Evolutionary conservation across 768 basidiomycete genomes (phyloP).

Genomic region (Tephrocybe sp.): DNA sequence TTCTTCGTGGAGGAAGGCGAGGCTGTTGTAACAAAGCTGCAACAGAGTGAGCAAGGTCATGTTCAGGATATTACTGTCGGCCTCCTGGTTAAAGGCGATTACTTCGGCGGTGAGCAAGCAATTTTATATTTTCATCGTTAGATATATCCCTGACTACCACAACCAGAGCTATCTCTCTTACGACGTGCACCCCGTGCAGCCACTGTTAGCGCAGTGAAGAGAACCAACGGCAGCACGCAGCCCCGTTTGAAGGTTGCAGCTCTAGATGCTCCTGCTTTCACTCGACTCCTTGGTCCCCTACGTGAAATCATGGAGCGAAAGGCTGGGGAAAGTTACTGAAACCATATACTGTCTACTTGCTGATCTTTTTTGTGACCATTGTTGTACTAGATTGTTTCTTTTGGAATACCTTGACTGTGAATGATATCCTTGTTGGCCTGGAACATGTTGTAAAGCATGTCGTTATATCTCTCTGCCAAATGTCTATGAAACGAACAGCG

Average conservation of each 20-base stretch:
- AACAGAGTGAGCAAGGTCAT: constrained; percentile 57
- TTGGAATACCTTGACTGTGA: constrained; percentile 17
- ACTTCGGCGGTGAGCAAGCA: constrained; percentile 84
- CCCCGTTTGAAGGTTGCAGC: constrained; percentile 90
- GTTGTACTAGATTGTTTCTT: constrained; percentile 6
- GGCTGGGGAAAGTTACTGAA: constrained; percentile 69
- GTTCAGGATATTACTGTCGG: constrained; percentile 71
- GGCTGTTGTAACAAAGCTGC: constrained; percentile 81
- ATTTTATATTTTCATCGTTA: constrained; percentile 5
- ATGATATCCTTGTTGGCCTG: constrained; percentile 6
- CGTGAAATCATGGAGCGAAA: constrained; percentile 92
- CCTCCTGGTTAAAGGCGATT: constrained; percentile 85
- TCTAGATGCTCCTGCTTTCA: constrained; percentile 91
- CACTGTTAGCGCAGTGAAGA: constrained; percentile 83
- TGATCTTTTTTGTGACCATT: constrained; percentile 26
- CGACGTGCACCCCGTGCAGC: constrained; percentile 90
- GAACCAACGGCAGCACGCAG: constrained; percentile 39
- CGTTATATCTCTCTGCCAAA: no score
- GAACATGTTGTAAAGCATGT: neutral
- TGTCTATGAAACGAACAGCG: no score
- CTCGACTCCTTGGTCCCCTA: constrained; percentile 87
- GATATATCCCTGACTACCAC: neutral
- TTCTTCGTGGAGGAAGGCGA: constrained; percentile 97
- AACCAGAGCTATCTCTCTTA: constrained; percentile 85
- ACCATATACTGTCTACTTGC: constrained; percentile 14